Percentiles rank a stretch among this genome's conserved stretches.
Conservation (phyloP, 345 rosid species). For the Aquilaria sinensis region DNA sequence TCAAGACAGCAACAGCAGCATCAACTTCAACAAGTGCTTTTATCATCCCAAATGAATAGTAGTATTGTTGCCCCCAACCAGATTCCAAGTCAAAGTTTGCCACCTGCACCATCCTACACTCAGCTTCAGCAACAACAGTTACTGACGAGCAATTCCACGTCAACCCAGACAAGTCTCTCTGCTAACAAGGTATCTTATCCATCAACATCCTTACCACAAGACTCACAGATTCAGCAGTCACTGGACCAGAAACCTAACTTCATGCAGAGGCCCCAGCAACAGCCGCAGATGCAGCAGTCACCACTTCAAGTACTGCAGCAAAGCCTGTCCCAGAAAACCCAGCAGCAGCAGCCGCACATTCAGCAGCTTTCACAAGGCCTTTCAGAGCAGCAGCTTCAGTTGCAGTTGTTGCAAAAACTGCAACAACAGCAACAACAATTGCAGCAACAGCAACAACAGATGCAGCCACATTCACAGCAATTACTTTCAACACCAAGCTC, state of each 20-base stretch:
- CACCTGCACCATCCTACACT: not conserved
- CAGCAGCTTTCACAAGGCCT: slow-evolving; percentile 35
- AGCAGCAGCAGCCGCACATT: slow-evolving; percentile 42
- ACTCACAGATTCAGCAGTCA: slow-evolving; percentile 51
- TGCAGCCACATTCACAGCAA: slow-evolving; percentile 40
- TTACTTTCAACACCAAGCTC: slow-evolving; percentile 28
- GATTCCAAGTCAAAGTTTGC: slow-evolving; percentile 27
- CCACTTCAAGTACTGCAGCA: slow-evolving; percentile 38
- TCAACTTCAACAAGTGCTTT: slow-evolving; percentile 29
- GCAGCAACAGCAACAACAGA: slow-evolving; percentile 36
- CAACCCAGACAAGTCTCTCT: slow-evolving; percentile 31
- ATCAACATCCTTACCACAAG: slow-evolving; percentile 44
- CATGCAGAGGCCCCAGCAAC: slow-evolving; percentile 50
- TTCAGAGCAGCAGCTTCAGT: slow-evolving; percentile 49
- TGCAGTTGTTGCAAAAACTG: slow-evolving; percentile 73
- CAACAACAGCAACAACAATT: slow-evolving; percentile 57
- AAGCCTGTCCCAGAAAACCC: slow-evolving; percentile 47
- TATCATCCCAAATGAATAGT: slow-evolving; percentile 35
- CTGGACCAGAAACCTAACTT: slow-evolving; percentile 61
- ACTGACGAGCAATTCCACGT: slow-evolving; percentile 35
- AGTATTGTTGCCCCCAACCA: slow-evolving; percentile 42
- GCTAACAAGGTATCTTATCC: slow-evolving; percentile 42
- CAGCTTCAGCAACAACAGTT: slow-evolving; percentile 25
- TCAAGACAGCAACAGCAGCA: slow-evolving; percentile 22
- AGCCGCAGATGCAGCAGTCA: slow-evolving; percentile 31